These are phyloP conservation scores for Ogataea nakhonphanomensis DNA, from an alignment of 805 yeast genomes.

Conservation along the genomic window DNA sequence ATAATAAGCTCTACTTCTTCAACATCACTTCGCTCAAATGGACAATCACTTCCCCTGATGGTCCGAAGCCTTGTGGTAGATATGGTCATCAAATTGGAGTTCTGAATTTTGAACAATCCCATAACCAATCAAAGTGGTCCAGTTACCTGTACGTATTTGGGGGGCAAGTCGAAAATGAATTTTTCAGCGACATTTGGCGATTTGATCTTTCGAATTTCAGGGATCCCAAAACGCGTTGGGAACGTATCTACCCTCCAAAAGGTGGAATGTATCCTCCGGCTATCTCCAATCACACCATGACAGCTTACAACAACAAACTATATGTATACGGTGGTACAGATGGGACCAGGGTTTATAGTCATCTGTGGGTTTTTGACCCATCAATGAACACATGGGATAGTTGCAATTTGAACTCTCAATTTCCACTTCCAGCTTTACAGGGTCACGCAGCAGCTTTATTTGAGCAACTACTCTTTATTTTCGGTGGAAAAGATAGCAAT, in stretches of 20 bases:
- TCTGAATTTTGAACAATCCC: constrained; percentile 54
- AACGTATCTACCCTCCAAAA: constrained; percentile 51
- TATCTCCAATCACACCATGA: constrained; percentile 87
- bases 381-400: constrained; percentile 63
- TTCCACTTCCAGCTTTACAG: constrained; percentile 76
- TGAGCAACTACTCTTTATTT: constrained; percentile 73
- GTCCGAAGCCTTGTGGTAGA: constrained; percentile 82
- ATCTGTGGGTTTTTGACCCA: constrained; percentile 81
- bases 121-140: constrained; percentile 34
- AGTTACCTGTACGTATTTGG: constrained; percentile 80
- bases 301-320: constrained; percentile 69
- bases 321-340: constrained; percentile 90
- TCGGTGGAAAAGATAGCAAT: constrained; percentile 82
- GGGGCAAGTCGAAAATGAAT: constrained; percentile 82
- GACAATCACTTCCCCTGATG: constrained; percentile 73
- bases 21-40: constrained; percentile 73
- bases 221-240: constrained; percentile 83
- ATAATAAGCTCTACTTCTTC: constrained; percentile 85
- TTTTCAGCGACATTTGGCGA: constrained; percentile 77
- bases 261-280: constrained; percentile 58
- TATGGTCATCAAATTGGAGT: constrained; percentile 91
- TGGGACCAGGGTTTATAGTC: constrained; percentile 64
- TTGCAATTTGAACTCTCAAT: constrained; percentile 60
- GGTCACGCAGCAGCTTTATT: constrained; percentile 86
- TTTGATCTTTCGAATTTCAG: constrained; percentile 87